Evolutionary conservation across 2,329 filamentous ascomycete genomes (phyloP).

Genomic region (Zymoseptoria brevis): DNA sequence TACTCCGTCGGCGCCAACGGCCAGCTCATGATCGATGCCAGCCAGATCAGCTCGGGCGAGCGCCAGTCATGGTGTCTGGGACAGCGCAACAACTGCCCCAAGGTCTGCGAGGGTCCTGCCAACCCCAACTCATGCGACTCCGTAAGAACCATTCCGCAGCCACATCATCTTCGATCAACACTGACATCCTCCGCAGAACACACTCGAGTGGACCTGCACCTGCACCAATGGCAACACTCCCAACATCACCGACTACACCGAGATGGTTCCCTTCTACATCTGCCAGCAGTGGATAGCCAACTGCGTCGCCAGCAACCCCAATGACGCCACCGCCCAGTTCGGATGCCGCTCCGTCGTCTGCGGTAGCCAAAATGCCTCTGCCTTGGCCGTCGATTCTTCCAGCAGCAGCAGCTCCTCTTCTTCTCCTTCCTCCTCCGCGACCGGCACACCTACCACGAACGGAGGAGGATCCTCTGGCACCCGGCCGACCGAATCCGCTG

Average conservation of each 20-base stretch:
- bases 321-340: slow-evolving; percentile 32
- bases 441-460: slow-evolving; percentile 25
- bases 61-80: slow-evolving; percentile 49
- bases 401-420: slow-evolving; percentile 25
- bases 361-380: slow-evolving; percentile 43
- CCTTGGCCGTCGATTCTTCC: slow-evolving; percentile 21
- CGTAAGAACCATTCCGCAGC: slow-evolving; percentile 38
- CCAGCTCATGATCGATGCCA: slow-evolving; percentile 37
- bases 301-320: slow-evolving; percentile 34
- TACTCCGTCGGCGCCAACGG: slow-evolving; percentile 27
- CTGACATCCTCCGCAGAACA: slow-evolving; percentile 23
- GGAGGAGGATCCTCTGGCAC: slow-evolving; percentile 22
- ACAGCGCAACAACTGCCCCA: slow-evolving; percentile 52
- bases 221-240: slow-evolving; percentile 50
- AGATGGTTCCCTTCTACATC: slow-evolving; percentile 54
- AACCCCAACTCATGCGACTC: slow-evolving; percentile 48
- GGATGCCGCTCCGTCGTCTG: slow-evolving; percentile 46
- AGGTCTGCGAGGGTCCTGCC: slow-evolving; percentile 47
- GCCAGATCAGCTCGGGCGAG: slow-evolving; percentile 29
- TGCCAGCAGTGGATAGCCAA: slow-evolving; percentile 45
- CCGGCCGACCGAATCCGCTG: slow-evolving; percentile 14
- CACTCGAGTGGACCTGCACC: slow-evolving; percentile 49
- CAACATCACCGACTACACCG: slow-evolving; percentile 48
- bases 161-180: neutral
- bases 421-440: slow-evolving; percentile 21